Percentiles rank a stretch among this genome's conserved stretches.
phyloP scores from a whole-genome alignment of 176 grass and related monocot species.

The Zizania latifolia region DNA sequence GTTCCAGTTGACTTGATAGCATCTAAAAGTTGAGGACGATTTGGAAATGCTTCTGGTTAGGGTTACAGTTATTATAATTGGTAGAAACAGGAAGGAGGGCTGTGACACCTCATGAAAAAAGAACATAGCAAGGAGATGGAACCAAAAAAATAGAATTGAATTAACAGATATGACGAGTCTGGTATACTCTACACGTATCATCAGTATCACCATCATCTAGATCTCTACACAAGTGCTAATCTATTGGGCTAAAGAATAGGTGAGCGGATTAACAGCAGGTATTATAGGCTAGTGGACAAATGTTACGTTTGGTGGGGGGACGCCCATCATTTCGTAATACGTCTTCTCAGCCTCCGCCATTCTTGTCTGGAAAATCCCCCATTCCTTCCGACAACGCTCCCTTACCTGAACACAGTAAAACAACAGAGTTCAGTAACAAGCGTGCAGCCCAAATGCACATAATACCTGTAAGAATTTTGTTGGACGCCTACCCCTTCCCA shows the following conservation, averaged over 20 bases:
- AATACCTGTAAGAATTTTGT: background rate
- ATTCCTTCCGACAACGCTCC: conserved; percentile 75
- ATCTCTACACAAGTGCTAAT: conserved; percentile 24
- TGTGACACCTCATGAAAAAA: background rate
- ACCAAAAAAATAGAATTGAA: background rate
- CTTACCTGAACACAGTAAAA: conserved; percentile 50
- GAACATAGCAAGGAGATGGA: background rate
- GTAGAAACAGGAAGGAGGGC: background rate
- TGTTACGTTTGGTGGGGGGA: conserved; percentile 51
- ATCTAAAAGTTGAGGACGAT: background rate
- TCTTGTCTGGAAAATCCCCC: conserved; percentile 67
- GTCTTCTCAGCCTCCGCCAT: conserved; percentile 71
- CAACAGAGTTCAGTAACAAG: background rate
- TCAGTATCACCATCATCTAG: conserved; percentile 28
- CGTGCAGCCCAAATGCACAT: background rate
- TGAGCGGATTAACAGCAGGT: conserved; percentile 10
- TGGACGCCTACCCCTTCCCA: conserved; percentile 72
- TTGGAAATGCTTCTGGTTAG: background rate
- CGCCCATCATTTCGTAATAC: conserved; percentile 51
- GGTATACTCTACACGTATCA: conserved; percentile 39
- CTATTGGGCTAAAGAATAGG: background rate
- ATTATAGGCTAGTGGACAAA: conserved; percentile 35
- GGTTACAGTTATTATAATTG: background rate
- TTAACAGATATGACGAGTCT: conserved; percentile 17
- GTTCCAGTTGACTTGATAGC: background rate